Evolutionary conservation across 257 asterid species (phyloP).

Genomic region (Linderniella brevidens): DNA sequence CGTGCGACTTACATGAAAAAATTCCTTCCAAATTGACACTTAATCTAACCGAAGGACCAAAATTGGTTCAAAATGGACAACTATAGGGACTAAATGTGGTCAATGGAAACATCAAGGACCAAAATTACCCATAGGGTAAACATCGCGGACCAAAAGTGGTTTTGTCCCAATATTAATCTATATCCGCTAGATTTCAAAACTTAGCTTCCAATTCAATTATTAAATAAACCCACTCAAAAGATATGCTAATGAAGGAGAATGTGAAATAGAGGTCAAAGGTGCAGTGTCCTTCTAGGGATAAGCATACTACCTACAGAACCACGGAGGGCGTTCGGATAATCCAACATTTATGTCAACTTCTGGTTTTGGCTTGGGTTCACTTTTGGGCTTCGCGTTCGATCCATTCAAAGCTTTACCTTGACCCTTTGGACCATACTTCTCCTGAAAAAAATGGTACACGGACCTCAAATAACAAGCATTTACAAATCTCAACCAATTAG

Average conservation of each 20-base stretch:
- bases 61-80: no score
- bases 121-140: no score
- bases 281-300: neutral
- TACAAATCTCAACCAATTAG: neutral
- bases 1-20: no score
- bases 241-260: neutral
- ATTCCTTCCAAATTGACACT: no score
- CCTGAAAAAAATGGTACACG: slow-evolving; percentile 25
- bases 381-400: slow-evolving; percentile 30
- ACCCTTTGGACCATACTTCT: slow-evolving; percentile 93
- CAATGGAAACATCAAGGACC: no score
- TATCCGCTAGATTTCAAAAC: no score
- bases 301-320: slow-evolving; percentile 90
- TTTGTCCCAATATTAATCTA: no score
- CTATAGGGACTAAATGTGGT: no score
- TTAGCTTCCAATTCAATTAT: no score
- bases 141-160: no score
- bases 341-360: slow-evolving; percentile 82
- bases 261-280: neutral
- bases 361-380: slow-evolving; percentile 45
- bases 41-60: no score
- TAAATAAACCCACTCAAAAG: neutral
- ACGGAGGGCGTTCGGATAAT: slow-evolving; percentile 65
- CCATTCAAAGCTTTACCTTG: slow-evolving; percentile 43
- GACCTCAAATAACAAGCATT: no score